Percentiles rank a stretch among this genome's conserved stretches.
Conservation (phyloP, 768 basidiomycete genomes). For the Phaffia australis region DNA sequence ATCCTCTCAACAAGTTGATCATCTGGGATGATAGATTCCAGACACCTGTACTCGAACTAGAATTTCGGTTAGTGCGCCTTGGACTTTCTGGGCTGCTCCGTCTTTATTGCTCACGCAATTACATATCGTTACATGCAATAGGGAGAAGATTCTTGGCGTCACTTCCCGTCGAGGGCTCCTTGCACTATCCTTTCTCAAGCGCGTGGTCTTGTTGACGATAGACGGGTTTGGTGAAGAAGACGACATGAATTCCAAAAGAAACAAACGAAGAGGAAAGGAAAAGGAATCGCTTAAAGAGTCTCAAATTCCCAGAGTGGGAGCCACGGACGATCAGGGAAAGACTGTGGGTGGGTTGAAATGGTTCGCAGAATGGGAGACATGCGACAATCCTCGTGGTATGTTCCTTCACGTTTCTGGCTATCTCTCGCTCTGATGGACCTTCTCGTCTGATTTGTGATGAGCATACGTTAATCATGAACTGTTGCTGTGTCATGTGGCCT, state of each 20-base stretch:
- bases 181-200: constrained; percentile 19
- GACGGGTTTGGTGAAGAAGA: constrained; percentile 8
- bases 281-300: background rate
- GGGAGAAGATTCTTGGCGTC: constrained; percentile 21
- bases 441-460: too few species aligned
- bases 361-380: constrained; percentile 36
- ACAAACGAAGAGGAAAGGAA: background rate
- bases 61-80: constrained; percentile 13
- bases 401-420: background rate
- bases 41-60: constrained; percentile 20
- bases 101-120: background rate
- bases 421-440: background rate
- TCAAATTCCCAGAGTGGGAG: background rate
- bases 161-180: constrained; percentile 17
- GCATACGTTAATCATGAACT: too few species aligned
- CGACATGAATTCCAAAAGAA: background rate
- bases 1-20: constrained; percentile 39
- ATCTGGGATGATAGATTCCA: constrained; percentile 34
- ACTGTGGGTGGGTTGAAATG: background rate
- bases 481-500: too few species aligned
- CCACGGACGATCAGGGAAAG: background rate
- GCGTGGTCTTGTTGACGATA: constrained; percentile 21
- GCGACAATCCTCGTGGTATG: constrained; percentile 34
- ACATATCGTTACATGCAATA: background rate
- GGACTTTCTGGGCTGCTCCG: background rate